These are phyloP conservation scores for Dalbergia cultrata DNA, from an alignment of 306 rosid genomes.

Conservation along the genomic window DNA sequence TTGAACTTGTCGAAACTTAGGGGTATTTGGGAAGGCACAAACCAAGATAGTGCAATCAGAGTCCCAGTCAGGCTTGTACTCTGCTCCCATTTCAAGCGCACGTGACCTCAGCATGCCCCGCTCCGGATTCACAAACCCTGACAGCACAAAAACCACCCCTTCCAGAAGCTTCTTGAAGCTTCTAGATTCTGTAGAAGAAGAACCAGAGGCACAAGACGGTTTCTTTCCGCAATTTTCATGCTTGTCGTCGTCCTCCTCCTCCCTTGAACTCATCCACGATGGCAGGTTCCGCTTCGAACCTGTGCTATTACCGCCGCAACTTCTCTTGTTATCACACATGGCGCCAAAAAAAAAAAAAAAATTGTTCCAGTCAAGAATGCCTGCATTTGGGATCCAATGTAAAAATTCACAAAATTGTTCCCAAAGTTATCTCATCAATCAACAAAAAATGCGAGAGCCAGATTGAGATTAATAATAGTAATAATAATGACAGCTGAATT, in stretches of 20 bases:
- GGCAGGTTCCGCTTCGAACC: slow-evolving; percentile 72
- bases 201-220: slow-evolving; percentile 45
- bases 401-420: not conserved
- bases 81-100: slow-evolving; percentile 97
- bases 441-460: not conserved
- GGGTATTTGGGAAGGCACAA: slow-evolving; percentile 92
- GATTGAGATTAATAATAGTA: not conserved
- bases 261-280: slow-evolving; percentile 69
- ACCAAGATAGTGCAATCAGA: slow-evolving; percentile 84
- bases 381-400: slow-evolving; percentile 23
- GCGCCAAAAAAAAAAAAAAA: not conserved
- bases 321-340: slow-evolving; percentile 62
- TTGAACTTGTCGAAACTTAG: slow-evolving; percentile 91
- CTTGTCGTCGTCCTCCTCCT: slow-evolving; percentile 51
- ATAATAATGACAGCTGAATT: no score
- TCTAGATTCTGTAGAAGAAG: slow-evolving; percentile 41
- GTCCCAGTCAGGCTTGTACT: slow-evolving; percentile 88
- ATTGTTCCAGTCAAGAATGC: slow-evolving; percentile 16
- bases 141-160: slow-evolving; percentile 89
- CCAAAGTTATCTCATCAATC: not conserved
- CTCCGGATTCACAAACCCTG: slow-evolving; percentile 97
- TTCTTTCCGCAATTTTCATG: slow-evolving; percentile 51
- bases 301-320: slow-evolving; percentile 34
- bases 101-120: slow-evolving; percentile 82
- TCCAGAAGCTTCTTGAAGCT: slow-evolving; percentile 76